Evolutionary conservation across 306 rosid genomes (phyloP), one percentile per base, ranked within the genome.

Genomic region (Acacia confusa): DNA sequence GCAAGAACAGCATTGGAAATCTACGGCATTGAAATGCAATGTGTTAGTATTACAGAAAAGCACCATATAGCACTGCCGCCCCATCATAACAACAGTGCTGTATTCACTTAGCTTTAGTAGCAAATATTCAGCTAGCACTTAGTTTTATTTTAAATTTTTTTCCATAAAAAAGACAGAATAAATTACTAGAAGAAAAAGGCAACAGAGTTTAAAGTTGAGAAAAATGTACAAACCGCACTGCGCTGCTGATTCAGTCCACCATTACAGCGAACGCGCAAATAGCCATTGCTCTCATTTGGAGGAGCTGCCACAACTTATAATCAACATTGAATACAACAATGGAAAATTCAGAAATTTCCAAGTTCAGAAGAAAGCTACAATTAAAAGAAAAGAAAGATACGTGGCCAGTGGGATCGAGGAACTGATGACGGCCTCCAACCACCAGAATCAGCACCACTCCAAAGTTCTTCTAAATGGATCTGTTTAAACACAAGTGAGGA

Each of bases 1-100:
- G 69, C 69, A 63, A 63, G 69, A 25, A 63, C 69, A 28, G 69
- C 69, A 63, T 63, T 63, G 17, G 69, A 63, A 63, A 63, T 63
- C 69, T 63, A 28, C 2, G 19, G 40, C 40, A 63, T 63, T 28
- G 69, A 63, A 63, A 63, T 63, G 69, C n/a, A 63, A 63, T 4
- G n/a, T 6, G 40, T 27, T 13, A 63, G 30, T 28, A 28, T 25
- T 28, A 6, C 10, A 63, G n/a, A 28, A 28, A 63, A 28, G 40
- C 40, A 63, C 12, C 10, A 28, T 14, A 25, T 61, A 15, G 34
- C 34, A 3, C 3, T 7, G 69, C 69, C 15, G 9, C 1, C 69
- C 10, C 69, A 28, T 28, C 11, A 6, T 63, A 63, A 14, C 10
- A 63, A 28, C 7, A 63, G 69, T 2, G 15, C 69, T 13, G 20